These are phyloP conservation scores for Leishmania tarentolae DNA, from an alignment of 208 protist species.

Conservation along the genomic window DNA sequence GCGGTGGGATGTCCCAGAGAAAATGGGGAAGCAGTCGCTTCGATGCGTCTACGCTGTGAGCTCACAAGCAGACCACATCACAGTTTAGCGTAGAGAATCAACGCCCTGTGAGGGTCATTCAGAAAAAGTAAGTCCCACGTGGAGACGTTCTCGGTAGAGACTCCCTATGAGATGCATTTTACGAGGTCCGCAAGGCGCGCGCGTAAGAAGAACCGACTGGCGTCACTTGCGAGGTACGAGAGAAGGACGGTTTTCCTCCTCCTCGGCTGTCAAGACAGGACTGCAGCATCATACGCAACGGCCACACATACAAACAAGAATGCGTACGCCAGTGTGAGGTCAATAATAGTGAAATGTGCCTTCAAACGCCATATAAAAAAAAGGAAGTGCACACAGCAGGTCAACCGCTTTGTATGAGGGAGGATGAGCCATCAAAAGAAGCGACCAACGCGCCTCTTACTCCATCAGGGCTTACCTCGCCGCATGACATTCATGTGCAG, in stretches of 20 bases:
- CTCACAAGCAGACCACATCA: not conserved
- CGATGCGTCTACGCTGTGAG: too few species aligned
- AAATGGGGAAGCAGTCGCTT: not conserved
- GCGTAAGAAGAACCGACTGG: not conserved
- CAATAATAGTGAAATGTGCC: not conserved
- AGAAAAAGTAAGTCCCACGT: not conserved
- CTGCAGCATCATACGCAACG: not conserved
- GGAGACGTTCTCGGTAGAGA: not conserved
- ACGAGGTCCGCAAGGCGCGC: not conserved
- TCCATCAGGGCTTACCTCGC: slow-evolving; percentile 7
- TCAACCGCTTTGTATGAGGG: not conserved
- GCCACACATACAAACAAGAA: too few species aligned
- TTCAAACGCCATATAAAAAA: not conserved
- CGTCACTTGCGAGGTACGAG: not conserved
- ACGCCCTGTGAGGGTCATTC: not conserved
- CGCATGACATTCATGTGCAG: slow-evolving; percentile 62
- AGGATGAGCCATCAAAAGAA: not conserved
- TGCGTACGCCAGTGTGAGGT: not conserved
- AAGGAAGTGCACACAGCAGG: not conserved
- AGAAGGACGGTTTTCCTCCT: not conserved
- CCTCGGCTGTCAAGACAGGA: not conserved
- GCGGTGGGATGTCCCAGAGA: not conserved
- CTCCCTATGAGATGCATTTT: not conserved
- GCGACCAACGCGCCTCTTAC: not conserved
- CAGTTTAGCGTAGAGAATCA: not conserved